Percentiles rank a stretch among this genome's conserved stretches.
phyloP scores from a whole-genome alignment of 192 early-diverging fungal genomes.

The Gonapodya prolifera region DNA sequence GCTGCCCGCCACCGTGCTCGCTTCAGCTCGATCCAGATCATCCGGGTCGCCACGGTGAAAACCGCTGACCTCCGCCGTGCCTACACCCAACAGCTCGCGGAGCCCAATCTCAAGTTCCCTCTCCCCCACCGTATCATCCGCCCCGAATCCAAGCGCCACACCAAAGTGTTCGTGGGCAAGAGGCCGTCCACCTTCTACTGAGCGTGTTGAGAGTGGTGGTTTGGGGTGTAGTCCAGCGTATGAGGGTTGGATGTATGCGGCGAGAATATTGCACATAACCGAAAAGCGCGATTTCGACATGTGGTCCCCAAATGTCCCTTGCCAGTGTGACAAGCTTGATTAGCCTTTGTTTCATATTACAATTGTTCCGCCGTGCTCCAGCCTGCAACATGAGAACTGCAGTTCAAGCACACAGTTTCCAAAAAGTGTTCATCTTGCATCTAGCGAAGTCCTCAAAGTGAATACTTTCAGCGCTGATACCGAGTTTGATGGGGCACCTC shows the following conservation, averaged over 20 bases:
- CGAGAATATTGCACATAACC: background rate
- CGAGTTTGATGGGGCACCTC: too few species aligned
- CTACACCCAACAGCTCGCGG: conserved; percentile 92
- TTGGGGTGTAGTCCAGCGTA: background rate
- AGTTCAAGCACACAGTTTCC: too few species aligned
- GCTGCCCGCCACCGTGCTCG: conserved; percentile 97
- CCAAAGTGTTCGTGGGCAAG: conserved; percentile 73
- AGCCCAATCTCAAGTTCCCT: conserved; percentile 88
- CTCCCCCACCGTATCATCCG: conserved; percentile 90
- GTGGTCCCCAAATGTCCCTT: too few species aligned
- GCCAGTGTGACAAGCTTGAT: too few species aligned
- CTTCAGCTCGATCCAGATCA: conserved; percentile 96
- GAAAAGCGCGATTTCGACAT: too few species aligned
- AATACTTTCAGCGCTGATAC: too few species aligned
- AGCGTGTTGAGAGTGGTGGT: conserved; percentile 9
- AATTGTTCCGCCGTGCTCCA: too few species aligned
- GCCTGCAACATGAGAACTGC: too few species aligned
- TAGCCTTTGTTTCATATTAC: too few species aligned
- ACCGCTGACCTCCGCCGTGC: conserved; percentile 76
- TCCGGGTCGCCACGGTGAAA: conserved; percentile 89
- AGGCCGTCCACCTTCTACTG: conserved; percentile 89
- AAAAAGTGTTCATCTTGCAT: too few species aligned
- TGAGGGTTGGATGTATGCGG: background rate
- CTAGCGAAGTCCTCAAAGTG: too few species aligned
- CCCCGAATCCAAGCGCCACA: conserved; percentile 68